Percentiles rank a stretch among this genome's conserved stretches.
Evolutionary conservation across 2,329 filamentous ascomycete genomes (phyloP).

Genomic region (Elsinoe australis): DNA sequence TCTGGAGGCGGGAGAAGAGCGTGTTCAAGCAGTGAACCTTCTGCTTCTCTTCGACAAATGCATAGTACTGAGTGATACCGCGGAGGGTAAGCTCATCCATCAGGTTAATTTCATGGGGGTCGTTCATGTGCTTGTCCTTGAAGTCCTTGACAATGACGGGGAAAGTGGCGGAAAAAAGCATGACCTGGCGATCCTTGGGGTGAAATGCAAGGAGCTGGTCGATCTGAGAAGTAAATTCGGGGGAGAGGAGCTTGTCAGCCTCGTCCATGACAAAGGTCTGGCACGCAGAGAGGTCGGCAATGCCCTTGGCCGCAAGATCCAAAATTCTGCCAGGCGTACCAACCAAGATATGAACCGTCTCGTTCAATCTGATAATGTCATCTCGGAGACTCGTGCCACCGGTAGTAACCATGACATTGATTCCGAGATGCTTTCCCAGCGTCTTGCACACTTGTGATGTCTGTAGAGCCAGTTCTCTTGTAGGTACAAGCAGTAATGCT

Average conservation of each 20-base stretch:
- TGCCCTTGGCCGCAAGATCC: conserved; percentile 90
- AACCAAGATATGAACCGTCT: conserved; percentile 94
- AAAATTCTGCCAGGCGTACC: conserved; percentile 94
- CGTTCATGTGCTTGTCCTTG: conserved; percentile 94
- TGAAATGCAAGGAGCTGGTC: conserved; percentile 93
- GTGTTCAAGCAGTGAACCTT: conserved; percentile 99
- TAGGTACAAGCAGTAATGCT: conserved; percentile 91
- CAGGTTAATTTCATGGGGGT: conserved; percentile 96
- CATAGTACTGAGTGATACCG: conserved; percentile 98
- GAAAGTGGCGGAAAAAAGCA: conserved; percentile 98
- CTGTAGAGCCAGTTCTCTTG: conserved; percentile 91
- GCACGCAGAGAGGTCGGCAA: conserved; percentile 92
- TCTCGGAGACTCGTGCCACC: conserved; percentile 92
- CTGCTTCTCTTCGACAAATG: conserved; percentile 97
- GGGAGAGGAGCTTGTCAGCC: conserved; percentile 92
- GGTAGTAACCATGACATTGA: conserved; percentile 99
- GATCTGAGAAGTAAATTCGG: conserved; percentile 94
- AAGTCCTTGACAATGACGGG: conserved; percentile 95
- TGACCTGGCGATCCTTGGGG: conserved; percentile 94
- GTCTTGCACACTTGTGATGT: conserved; percentile 99
- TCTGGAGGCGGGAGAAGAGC: conserved; percentile 96
- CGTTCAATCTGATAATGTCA: conserved; percentile 90
- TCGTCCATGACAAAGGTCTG: conserved; percentile 99
- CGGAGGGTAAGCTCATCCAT: conserved; percentile 98
- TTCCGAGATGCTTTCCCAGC: conserved; percentile 87